Evolutionary conservation across 768 basidiomycete species (phyloP), one percentile per base, ranked within the genome.

Genomic region (Polyporus arcularius): DNA sequence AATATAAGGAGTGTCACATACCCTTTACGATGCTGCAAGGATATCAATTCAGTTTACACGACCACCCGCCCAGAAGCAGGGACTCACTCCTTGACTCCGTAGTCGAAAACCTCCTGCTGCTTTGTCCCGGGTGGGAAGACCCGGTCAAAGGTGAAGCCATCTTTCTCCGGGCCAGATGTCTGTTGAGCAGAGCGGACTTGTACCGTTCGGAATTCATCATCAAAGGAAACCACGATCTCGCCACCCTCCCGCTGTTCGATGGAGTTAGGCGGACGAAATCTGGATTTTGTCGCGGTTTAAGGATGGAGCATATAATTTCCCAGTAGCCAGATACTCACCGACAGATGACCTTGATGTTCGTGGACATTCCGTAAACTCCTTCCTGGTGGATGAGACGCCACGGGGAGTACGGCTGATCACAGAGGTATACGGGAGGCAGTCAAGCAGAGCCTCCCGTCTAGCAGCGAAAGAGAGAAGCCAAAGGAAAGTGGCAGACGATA

Each of bases 291-390:
- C 16, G 39, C 48, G 16, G 32, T 53, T 32, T n/a, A 62, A 40
- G 11, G 35, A 31, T 12, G 16, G 5, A 16, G 48, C 39, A 21
- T 8, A 35, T 31, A 9, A 26, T 4, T n/a, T 38, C 10, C 28
- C 10, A 18, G 30, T 21, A 32, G 31, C 11, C 18, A 4, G 8
- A 10, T 40, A 77, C 94, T 67, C 68, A 96, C 96, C 96, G 94
- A 84, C 96, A 98, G 66, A 99, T 94, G 72, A 99, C 97, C 82
- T 98, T 96, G 83, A 96, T 95, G 74, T 96, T 96, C 67, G 87
- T 94, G 63, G 80, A 79, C 67, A 87, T 84, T 72, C 87, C 85
- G 79, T 82, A 83, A 72, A 71, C 70, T 72, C 72, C 68, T 62
- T 49, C 65, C 64, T 69, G 67, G 51, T 67, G 53, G 38, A 54